Evolutionary conservation across 345 rosid genomes (phyloP).

Genomic region (Combretum micranthum): DNA sequence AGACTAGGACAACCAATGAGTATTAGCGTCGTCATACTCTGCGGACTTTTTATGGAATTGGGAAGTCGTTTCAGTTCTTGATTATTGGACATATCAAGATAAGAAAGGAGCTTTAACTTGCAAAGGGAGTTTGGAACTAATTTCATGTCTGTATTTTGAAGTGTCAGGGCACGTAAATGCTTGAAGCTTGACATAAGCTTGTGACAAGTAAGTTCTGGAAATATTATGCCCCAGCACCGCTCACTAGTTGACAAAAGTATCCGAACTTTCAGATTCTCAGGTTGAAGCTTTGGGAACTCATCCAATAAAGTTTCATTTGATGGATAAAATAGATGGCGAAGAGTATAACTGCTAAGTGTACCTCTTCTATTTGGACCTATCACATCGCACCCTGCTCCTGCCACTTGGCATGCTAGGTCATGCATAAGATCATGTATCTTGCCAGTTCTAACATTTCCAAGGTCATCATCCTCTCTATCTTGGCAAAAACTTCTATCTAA

Average conservation of each 20-base stretch:
- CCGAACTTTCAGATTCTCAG: not conserved
- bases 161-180: not conserved
- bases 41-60: not conserved
- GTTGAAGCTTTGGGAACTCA: not conserved
- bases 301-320: slow-evolving; percentile 6
- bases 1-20: not conserved
- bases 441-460: not conserved
- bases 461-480: slow-evolving; percentile 1
- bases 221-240: too few species aligned
- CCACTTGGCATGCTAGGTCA: too few species aligned
- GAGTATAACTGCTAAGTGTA: slow-evolving; percentile 1
- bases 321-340: slow-evolving; percentile 9
- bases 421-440: slow-evolving; percentile 28
- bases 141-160: not conserved
- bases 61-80: not conserved
- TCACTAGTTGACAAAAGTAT: not conserved
- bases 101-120: slow-evolving; percentile 2
- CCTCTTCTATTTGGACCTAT: too few species aligned
- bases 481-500: slow-evolving; percentile 17
- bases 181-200: not conserved
- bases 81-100: not conserved
- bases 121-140: not conserved
- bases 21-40: not conserved
- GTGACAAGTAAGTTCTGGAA: too few species aligned
- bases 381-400: too few species aligned